Conservation (phyloP, 257 asterid genomes). For the Anisodus tanguticus region DNA sequence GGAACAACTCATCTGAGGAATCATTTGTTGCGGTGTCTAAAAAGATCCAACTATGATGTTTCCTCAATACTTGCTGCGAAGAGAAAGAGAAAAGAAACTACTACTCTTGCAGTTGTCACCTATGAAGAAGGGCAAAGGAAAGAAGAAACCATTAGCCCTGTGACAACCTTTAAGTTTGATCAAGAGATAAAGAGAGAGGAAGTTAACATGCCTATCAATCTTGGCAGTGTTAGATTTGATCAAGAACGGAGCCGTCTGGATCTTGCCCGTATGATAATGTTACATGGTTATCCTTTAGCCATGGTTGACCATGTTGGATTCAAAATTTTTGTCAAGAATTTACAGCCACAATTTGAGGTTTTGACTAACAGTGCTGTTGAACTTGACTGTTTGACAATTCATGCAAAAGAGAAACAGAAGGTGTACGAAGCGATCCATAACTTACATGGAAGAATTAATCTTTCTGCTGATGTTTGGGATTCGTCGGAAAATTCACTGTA, state of each 20-base stretch:
- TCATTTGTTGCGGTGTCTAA: constrained; percentile 89
- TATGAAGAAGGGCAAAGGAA: constrained; percentile 70
- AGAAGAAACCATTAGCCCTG: constrained; percentile 68
- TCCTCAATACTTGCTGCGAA: constrained; percentile 84
- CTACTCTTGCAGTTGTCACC: constrained; percentile 47
- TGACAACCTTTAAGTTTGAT: constrained; percentile 56
- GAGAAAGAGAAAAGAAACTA: constrained; percentile 78
- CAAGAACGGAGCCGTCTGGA: constrained; percentile 86
- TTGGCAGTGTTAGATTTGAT: constrained; percentile 78
- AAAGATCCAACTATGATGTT: constrained; percentile 90
- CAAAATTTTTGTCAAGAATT: constrained; percentile 77
- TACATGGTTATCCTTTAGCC: constrained; percentile 88
- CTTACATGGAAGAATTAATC: constrained; percentile 72
- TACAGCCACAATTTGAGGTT: constrained; percentile 90
- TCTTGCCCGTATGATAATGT: constrained; percentile 96
- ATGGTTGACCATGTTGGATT: constrained; percentile 94
- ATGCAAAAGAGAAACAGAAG: constrained; percentile 77
- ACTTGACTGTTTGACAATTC: constrained; percentile 74
- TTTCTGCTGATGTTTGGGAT: constrained; percentile 81
- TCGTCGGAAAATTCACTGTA: constrained; percentile 65
- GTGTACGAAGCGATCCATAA: constrained; percentile 63
- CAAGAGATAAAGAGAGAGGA: constrained; percentile 76
- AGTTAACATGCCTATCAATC: constrained; percentile 52
- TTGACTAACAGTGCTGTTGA: constrained; percentile 63
- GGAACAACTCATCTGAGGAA: constrained; percentile 97